A percentile compares a stretch with the other conserved stretches of the same genome.
These are phyloP conservation scores for Litchi chinensis DNA, from an alignment of 345 rosid species.

Conservation along the genomic window DNA sequence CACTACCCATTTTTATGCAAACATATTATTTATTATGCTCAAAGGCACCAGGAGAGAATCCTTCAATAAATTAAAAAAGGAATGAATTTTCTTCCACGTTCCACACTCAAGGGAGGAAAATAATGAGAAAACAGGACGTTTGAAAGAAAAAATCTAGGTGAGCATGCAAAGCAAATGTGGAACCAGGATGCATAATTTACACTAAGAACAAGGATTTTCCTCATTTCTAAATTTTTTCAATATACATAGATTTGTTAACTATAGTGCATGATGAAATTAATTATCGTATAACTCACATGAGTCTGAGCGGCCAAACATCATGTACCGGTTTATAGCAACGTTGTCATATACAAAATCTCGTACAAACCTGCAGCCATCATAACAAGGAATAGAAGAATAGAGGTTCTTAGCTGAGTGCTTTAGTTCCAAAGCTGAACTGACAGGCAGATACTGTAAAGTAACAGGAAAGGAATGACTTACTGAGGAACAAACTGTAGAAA, in stretches of 20 bases:
- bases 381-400: not conserved
- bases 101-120: not conserved
- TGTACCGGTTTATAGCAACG: conserved; percentile 75
- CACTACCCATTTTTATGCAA: not conserved
- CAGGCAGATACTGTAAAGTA: not conserved
- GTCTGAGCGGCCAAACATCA: conserved; percentile 74
- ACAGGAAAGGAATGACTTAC: conserved; percentile 45
- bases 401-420: not conserved
- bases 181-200: not conserved
- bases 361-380: conserved; percentile 51
- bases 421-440: conserved; percentile 4
- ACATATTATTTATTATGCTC: not conserved
- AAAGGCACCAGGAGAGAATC: not conserved
- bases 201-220: not conserved
- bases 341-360: conserved; percentile 78
- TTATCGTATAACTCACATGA: conserved; percentile 72
- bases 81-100: not conserved
- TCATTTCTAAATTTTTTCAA: conserved; percentile 2
- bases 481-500: conserved; percentile 64
- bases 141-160: not conserved
- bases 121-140: not conserved
- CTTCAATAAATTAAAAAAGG: not conserved
- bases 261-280: not conserved
- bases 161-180: not conserved
- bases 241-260: not conserved